Conservation (phyloP, 805 yeast species). For the Starmerella apis region DNA sequence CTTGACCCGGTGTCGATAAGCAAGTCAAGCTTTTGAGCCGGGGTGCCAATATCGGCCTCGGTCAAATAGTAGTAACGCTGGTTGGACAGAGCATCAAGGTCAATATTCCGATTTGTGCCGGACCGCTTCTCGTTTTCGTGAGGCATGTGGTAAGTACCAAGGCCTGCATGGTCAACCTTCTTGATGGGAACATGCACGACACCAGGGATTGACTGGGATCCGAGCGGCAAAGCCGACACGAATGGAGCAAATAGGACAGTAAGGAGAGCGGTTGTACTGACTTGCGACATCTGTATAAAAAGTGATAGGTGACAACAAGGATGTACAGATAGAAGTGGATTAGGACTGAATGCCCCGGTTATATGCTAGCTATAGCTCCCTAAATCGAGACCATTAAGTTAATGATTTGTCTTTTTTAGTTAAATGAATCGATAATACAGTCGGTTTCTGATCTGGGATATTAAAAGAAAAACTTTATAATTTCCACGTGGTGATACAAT, state of each 20-base stretch:
- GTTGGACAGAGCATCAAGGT: constrained; percentile 27
- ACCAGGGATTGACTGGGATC: constrained; percentile 11
- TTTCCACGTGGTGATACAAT: too few relatives aligned
- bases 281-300: too few relatives aligned
- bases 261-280: constrained; percentile 11
- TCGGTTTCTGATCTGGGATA: not conserved
- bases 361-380: not conserved
- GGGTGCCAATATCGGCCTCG: constrained; percentile 43
- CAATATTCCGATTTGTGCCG: not conserved
- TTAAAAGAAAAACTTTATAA: not conserved
- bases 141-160: constrained; percentile 18
- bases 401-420: not conserved
- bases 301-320: too few relatives aligned
- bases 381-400: not conserved
- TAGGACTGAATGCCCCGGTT: not conserved
- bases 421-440: not conserved
- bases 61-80: constrained; percentile 32
- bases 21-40: constrained; percentile 45
- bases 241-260: constrained; percentile 8
- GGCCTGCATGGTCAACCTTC: constrained; percentile 12
- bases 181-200: constrained; percentile 14
- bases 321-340: too few relatives aligned
- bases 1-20: constrained; percentile 69
- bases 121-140: constrained; percentile 8
- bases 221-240: constrained; percentile 4